phyloP scores from a whole-genome alignment of 2,329 filamentous ascomycete species.

The Aspergillus arachidicola region DNA sequence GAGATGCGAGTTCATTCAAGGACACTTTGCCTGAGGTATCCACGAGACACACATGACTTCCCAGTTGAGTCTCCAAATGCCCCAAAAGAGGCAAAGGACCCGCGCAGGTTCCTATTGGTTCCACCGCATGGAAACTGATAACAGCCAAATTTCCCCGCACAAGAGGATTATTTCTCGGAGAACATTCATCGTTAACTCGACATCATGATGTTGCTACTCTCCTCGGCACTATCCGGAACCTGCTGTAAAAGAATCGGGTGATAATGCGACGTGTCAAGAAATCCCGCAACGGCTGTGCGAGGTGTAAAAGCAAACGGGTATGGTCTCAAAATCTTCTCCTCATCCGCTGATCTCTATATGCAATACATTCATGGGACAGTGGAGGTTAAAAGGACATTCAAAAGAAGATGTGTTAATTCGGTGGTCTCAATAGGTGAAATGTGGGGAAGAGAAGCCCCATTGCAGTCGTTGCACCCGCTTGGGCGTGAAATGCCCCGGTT shows the following conservation, averaged over 20 bases:
- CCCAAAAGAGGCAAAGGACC: conserved; percentile 1
- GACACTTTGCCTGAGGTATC: not conserved
- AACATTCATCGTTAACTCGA: not conserved
- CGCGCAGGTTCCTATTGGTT: not conserved
- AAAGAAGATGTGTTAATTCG: not conserved
- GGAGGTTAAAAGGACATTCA: not conserved
- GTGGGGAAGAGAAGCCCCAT: conserved; percentile 42
- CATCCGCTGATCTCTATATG: conserved; percentile 4
- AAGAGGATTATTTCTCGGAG: not conserved
- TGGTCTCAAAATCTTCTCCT: conserved; percentile 12
- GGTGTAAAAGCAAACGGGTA: conserved; percentile 46
- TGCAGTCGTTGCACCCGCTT: conserved; percentile 42
- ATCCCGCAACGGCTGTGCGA: conserved; percentile 45
- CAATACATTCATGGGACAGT: not conserved
- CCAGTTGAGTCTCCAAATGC: not conserved
- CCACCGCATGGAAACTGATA: not conserved
- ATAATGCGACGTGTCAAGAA: conserved; percentile 47
- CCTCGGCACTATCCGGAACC: conserved; percentile 43
- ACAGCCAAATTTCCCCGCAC: conserved; percentile 8
- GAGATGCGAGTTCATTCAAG: not conserved
- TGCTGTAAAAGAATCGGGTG: conserved; percentile 45
- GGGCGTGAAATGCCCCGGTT: conserved; percentile 41
- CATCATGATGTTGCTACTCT: conserved; percentile 26
- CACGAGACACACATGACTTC: not conserved
- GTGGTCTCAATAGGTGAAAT: conserved; percentile 37